A percentile compares a stretch with the other conserved stretches of the same genome.
These are phyloP conservation scores for Hymenoscyphus infarciens DNA, from an alignment of 2,329 filamentous ascomycete genomes.

Conservation along the genomic window DNA sequence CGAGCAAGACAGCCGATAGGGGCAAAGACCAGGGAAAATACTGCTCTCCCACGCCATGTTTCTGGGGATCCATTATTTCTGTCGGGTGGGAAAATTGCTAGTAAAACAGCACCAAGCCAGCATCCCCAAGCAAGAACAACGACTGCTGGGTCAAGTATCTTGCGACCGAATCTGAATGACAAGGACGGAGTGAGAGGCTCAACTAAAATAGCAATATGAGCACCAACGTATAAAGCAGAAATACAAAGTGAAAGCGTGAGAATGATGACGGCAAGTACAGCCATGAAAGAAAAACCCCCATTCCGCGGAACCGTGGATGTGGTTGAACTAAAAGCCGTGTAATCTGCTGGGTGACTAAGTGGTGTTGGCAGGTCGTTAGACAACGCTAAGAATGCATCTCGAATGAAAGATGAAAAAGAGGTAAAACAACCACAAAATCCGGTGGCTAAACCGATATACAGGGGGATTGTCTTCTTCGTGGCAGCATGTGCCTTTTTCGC, in stretches of 20 bases:
- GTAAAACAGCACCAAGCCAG: constrained; percentile 74
- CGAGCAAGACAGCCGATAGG: constrained; percentile 73
- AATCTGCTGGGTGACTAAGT: constrained; percentile 38
- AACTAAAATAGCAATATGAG: constrained; percentile 66
- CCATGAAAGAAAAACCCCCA: constrained; percentile 79
- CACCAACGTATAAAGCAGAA: constrained; percentile 65
- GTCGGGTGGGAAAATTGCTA: constrained; percentile 69
- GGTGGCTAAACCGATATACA: constrained; percentile 82
- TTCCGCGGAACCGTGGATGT: constrained; percentile 49
- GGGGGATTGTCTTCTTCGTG: constrained; percentile 78
- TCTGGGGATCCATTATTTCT: constrained; percentile 43
- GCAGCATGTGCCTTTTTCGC: constrained; percentile 57
- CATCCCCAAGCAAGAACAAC: constrained; percentile 65
- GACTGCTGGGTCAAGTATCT: constrained; percentile 58
- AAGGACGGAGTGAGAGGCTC: constrained; percentile 58
- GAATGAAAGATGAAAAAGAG: constrained; percentile 81
- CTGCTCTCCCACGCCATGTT: constrained; percentile 69
- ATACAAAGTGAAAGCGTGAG: constrained; percentile 68
- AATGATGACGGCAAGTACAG: constrained; percentile 71
- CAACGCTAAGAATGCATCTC: constrained; percentile 74
- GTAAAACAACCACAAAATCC: constrained; percentile 90
- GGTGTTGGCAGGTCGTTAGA: constrained; percentile 67
- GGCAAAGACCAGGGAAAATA: constrained; percentile 78
- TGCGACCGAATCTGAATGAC: constrained; percentile 53
- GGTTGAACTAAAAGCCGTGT: constrained; percentile 31